These are phyloP conservation scores for Raffaelea deltoideospora DNA, from an alignment of 2,329 filamentous ascomycete species.

Conservation along the genomic window DNA sequence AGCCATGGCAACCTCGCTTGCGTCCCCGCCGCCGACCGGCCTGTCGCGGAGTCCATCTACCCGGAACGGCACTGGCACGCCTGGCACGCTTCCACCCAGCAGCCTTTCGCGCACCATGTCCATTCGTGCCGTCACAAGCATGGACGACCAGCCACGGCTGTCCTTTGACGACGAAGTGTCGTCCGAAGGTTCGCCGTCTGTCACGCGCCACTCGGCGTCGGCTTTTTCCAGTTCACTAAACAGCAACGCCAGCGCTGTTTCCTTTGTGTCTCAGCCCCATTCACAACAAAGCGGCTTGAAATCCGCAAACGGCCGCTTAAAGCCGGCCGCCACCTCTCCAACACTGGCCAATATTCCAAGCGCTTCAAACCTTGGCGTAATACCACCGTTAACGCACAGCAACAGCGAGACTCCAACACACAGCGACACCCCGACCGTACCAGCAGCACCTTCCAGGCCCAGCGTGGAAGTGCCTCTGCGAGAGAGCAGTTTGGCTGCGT, in stretches of 20 bases:
- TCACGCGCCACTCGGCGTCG: constrained; percentile 23
- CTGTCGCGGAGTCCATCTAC: too few species aligned
- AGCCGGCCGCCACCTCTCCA: constrained; percentile 16
- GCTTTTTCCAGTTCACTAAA: constrained; percentile 40
- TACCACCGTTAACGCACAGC: too few species aligned
- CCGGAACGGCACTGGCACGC: constrained; percentile 7
- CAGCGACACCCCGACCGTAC: too few species aligned
- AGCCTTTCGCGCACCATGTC: constrained; percentile 20
- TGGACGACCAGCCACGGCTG: constrained; percentile 25
- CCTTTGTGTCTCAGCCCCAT: constrained; percentile 21
- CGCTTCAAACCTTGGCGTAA: background rate
- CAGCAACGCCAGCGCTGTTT: constrained; percentile 35
- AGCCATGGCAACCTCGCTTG: background rate
- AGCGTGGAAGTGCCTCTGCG: constrained; percentile 8
- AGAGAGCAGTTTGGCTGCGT: constrained; percentile 9
- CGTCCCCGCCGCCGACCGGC: too few species aligned
- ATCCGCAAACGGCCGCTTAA: constrained; percentile 21
- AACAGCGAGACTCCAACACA: too few species aligned
- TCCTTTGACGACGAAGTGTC: constrained; percentile 27
- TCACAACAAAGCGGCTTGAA: constrained; percentile 16
- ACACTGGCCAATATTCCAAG: background rate
- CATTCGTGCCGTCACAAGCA: constrained; percentile 42
- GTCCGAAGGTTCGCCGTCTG: constrained; percentile 21
- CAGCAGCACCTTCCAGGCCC: background rate
- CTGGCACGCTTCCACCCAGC: too few species aligned